Conservation (phyloP, 768 basidiomycete genomes). For the Trametes villosa region DNA sequence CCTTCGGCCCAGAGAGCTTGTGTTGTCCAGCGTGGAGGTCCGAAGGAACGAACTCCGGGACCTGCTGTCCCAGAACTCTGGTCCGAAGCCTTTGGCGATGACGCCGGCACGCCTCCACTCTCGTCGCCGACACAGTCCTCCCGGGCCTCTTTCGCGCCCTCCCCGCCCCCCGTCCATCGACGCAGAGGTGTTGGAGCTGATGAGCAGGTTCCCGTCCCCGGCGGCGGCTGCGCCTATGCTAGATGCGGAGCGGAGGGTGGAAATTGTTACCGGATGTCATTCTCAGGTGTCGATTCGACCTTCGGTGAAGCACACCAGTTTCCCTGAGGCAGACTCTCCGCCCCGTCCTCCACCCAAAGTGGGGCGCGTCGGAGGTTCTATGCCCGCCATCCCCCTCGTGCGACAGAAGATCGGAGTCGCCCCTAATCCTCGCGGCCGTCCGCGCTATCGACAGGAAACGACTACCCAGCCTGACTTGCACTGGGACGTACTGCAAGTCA, state of each 20-base stretch:
- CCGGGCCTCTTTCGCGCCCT: background rate
- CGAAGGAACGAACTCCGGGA: background rate
- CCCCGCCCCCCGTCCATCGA: slow-evolving; percentile 3
- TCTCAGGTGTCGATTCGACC: background rate
- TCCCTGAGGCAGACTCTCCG: background rate
- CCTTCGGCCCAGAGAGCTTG: background rate
- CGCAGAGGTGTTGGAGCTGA: background rate
- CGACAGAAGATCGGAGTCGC: slow-evolving; percentile 11
- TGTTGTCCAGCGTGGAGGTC: background rate
- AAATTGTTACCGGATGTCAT: background rate
- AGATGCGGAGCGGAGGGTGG: background rate
- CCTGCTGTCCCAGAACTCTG: background rate
- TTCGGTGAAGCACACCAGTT: background rate
- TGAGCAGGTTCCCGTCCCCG: background rate
- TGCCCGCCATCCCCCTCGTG: background rate
- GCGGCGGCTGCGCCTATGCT: background rate
- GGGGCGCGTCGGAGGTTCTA: background rate
- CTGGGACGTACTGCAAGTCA: slow-evolving; percentile 13
- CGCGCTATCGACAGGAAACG: background rate
- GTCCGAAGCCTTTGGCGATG: background rate
- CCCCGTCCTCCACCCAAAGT: background rate
- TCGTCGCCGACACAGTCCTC: too few relatives aligned
- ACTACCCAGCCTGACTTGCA: background rate
- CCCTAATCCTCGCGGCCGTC: background rate
- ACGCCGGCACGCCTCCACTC: too few relatives aligned